Conservation (phyloP, 106 monocot genomes). For the Dioscorea dumetorum region DNA sequence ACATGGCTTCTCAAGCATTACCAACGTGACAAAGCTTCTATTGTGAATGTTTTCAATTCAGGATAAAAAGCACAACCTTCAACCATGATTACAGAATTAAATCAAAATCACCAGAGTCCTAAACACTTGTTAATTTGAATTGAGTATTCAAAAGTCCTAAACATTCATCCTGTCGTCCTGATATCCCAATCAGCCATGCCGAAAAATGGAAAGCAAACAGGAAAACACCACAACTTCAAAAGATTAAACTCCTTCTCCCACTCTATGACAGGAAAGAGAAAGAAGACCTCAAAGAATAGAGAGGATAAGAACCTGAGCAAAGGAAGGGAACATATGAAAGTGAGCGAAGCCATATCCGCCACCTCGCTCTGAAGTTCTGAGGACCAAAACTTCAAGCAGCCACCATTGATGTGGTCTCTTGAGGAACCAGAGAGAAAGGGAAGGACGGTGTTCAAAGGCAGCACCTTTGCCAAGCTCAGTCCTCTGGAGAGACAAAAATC, state of each 20-base stretch:
- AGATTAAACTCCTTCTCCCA: not conserved
- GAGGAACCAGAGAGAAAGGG: not conserved
- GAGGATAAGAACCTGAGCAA: constrained; percentile 16
- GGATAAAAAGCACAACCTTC: too few relatives aligned
- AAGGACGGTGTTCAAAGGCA: not conserved
- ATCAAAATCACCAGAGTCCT: too few relatives aligned
- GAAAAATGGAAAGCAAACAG: not conserved
- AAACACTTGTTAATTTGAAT: too few relatives aligned
- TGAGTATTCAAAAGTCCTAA: too few relatives aligned
- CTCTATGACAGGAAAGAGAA: not conserved
- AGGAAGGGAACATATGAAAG: constrained; percentile 13
- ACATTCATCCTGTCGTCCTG: too few relatives aligned
- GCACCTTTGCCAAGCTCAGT: not conserved
- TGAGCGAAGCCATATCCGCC: constrained; percentile 20
- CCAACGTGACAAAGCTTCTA: too few relatives aligned
- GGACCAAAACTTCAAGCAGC: not conserved
- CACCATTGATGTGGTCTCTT: not conserved
- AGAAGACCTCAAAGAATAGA: not conserved
- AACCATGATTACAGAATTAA: too few relatives aligned
- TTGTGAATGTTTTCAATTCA: too few relatives aligned
- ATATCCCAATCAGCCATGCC: not conserved
- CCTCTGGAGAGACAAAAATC: not conserved
- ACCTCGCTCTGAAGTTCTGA: not conserved
- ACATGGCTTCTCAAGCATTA: too few relatives aligned
- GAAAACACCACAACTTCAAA: not conserved